Base-by-base conservation (phyloP, 2,329 filamentous ascomycete species). In the Aspergillus bombycis region DNA sequence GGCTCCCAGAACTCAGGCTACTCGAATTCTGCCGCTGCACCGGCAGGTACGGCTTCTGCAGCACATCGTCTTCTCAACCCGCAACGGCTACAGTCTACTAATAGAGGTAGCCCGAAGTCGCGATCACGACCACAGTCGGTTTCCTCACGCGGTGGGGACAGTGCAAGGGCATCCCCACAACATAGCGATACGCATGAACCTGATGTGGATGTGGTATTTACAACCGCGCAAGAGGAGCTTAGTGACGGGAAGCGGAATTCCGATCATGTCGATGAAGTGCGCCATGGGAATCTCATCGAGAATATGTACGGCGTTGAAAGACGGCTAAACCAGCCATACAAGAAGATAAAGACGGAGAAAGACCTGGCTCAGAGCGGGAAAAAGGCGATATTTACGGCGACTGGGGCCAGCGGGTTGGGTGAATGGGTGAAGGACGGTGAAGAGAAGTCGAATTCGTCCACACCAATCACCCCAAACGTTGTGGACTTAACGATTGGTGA, bases 281-380 rank as follows among this genome's bases (percentile, higher is more conserved):
- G 67, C n/a, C 70, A 71, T 21, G 63, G 69, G 16, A 73, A 67
- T 50, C 60, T 93, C 80, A 87, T 96, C 53, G 92, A 96, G 76
- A 86, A 88, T 36, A 83, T 93, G 74, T 92, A 94, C 74, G 89
- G 90, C 68, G 86, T 96, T 16, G 85, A 91, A 68, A 85, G 89
- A 58, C 90, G 93, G 30, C 81, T 82, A 70, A 81, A 72, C 66
- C 83, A 75, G 72, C 87, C 91, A 23, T 80, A 83, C 32, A 94
- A 94, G 78, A 88, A 88, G 58, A 79, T 88, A 59, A 93, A 88
- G 73, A 77, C 85, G 45, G 67, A 74, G 10, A 80, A 84, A 16
- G 74, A 78, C 23, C 79, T 83, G 55, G 74, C 83, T 53, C 75
- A 81, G 55, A 74, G 80, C 21, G 71, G 78, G 26, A 77, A 77